Evolutionary conservation across 2,329 filamentous ascomycete species (phyloP).

Genomic region (Alternaria brassicae): DNA sequence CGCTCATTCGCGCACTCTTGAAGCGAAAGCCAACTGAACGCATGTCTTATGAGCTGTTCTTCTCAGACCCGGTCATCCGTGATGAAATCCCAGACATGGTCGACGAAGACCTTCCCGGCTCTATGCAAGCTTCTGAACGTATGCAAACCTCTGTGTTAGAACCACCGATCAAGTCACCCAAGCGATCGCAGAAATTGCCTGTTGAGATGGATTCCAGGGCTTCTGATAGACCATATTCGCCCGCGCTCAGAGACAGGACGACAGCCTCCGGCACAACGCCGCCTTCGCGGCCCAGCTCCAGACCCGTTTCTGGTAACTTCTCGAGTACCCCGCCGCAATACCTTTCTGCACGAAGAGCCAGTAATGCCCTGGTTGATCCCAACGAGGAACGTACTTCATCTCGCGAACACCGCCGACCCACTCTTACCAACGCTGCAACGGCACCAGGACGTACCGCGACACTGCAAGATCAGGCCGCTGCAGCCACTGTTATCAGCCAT

Average conservation of each 20-base stretch:
- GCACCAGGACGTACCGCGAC: slow-evolving; percentile 53
- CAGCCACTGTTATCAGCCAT: slow-evolving; percentile 53
- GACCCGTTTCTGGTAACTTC: slow-evolving; percentile 38
- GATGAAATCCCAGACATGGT: slow-evolving; percentile 80
- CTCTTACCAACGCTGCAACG: slow-evolving; percentile 54
- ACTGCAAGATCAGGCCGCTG: slow-evolving; percentile 46
- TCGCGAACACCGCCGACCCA: slow-evolving; percentile 53
- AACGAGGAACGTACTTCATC: slow-evolving; percentile 47
- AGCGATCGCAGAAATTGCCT: slow-evolving; percentile 39
- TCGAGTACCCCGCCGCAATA: slow-evolving; percentile 36
- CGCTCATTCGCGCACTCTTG: slow-evolving; percentile 78
- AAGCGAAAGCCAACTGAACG: slow-evolving; percentile 87
- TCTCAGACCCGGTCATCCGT: slow-evolving; percentile 74
- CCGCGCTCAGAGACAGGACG: slow-evolving; percentile 42
- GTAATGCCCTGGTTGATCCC: slow-evolving; percentile 44
- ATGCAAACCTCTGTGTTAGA: slow-evolving; percentile 39
- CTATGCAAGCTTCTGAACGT: slow-evolving; percentile 36
- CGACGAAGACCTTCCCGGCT: slow-evolving; percentile 70
- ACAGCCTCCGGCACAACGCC: slow-evolving; percentile 39
- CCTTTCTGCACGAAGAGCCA: slow-evolving; percentile 36
- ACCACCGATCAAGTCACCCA: slow-evolving; percentile 32
- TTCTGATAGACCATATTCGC: slow-evolving; percentile 41
- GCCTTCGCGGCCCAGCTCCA: slow-evolving; percentile 44
- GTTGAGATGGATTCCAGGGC: slow-evolving; percentile 36
- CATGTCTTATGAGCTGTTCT: slow-evolving; percentile 86